Conservation (phyloP, 352 stramenopile species). For the Saprolegnia diclina region DNA sequence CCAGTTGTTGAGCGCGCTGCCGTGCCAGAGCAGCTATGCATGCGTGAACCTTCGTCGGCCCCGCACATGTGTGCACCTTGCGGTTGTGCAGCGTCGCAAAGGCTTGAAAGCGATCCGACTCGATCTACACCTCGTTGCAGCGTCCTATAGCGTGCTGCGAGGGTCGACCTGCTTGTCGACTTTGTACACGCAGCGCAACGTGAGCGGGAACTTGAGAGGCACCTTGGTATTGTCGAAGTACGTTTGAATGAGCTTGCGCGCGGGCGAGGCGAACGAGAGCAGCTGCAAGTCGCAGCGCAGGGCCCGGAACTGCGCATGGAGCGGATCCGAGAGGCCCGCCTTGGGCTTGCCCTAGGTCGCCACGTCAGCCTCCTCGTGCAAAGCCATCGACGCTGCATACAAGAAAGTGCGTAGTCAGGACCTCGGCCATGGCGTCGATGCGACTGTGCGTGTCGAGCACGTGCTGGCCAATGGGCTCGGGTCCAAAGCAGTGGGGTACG, state of each 20-base stretch:
- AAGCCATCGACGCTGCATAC: too few relatives aligned
- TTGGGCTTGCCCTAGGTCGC: too few relatives aligned
- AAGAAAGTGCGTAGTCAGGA: too few relatives aligned
- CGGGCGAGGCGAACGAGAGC: background rate
- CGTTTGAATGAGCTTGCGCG: background rate
- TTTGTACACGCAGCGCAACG: background rate
- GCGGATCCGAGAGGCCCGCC: background rate
- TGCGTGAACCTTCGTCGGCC: background rate
- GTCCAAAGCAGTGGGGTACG: constrained; percentile 2
- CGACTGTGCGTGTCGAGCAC: too few relatives aligned
- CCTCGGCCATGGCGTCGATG: too few relatives aligned
- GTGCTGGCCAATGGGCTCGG: too few relatives aligned
- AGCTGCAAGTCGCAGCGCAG: constrained; percentile 1
- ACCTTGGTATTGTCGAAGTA: constrained; percentile 25
- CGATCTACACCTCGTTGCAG: constrained; percentile 1
- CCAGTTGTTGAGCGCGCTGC: constrained; percentile 80
- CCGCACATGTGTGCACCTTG: background rate
- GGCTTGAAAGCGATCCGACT: background rate
- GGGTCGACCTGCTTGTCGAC: constrained; percentile 3
- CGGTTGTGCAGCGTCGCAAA: constrained; percentile 19
- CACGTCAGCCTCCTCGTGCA: too few relatives aligned
- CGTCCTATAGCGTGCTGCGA: background rate
- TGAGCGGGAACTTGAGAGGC: background rate
- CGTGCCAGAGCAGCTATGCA: constrained; percentile 79
- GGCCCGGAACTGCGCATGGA: background rate